Evolutionary conservation across 495 filamentous ascomycete genomes (phyloP).

Genomic region (Podospora fimiseda): DNA sequence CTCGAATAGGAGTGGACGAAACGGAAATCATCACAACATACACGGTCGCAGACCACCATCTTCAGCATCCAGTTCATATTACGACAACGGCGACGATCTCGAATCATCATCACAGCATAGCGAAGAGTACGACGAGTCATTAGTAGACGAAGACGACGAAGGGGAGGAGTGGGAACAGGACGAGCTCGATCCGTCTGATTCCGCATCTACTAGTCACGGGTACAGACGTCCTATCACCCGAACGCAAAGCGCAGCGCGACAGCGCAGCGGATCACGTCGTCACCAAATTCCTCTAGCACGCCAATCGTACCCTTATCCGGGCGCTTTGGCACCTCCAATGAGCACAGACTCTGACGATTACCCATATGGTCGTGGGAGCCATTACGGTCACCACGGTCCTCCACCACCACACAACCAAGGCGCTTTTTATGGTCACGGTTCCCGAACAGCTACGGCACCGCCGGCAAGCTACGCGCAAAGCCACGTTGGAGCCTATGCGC

Average conservation of each 20-base stretch:
- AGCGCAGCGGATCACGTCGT: constrained; percentile 31
- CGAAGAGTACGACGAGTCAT: constrained; percentile 33
- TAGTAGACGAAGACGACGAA: constrained; percentile 48
- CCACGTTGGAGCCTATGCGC: constrained; percentile 36
- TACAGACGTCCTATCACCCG: constrained; percentile 17
- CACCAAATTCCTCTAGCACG: constrained; percentile 32
- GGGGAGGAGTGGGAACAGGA: constrained; percentile 38
- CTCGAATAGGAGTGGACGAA: constrained; percentile 38
- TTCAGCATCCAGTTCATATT: constrained; percentile 19
- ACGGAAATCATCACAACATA: background rate
- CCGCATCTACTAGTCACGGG: constrained; percentile 54
- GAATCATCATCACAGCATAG: constrained; percentile 17
- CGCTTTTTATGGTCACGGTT: constrained; percentile 32
- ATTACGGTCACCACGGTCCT: constrained; percentile 22
- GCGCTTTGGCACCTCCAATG: constrained; percentile 37
- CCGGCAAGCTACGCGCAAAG: constrained; percentile 32
- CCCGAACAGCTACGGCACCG: constrained; percentile 7
- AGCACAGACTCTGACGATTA: constrained; percentile 44
- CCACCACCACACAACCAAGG: constrained; percentile 27
- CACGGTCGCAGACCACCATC: constrained; percentile 41
- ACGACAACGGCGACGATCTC: constrained; percentile 27
- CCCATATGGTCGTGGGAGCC: constrained; percentile 31
- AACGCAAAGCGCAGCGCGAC: constrained; percentile 30
- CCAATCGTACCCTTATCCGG: constrained; percentile 30
- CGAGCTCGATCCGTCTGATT: constrained; percentile 74